A percentile compares a stretch with the other conserved stretches of the same genome.
These are phyloP conservation scores for Syzygium aqueum DNA, from an alignment of 345 rosid species.

Conservation along the genomic window DNA sequence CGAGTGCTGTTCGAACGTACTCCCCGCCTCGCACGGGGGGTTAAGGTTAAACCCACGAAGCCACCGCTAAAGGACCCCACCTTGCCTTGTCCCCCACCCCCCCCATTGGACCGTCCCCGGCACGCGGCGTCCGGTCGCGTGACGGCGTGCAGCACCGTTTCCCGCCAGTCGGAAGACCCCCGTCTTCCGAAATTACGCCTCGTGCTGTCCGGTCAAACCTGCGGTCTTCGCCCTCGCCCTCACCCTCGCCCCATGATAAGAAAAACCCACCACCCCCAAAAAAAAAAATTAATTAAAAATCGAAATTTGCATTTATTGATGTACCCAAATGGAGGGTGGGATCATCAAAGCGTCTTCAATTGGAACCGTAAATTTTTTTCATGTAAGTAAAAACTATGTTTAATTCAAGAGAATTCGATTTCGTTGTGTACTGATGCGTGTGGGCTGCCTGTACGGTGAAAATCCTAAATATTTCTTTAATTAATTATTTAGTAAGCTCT, in stretches of 20 bases:
- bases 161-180: background rate
- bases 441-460: accelerated
- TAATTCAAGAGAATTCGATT: background rate
- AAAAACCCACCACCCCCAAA: background rate
- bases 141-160: background rate
- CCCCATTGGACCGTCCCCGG: background rate
- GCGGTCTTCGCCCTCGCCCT: background rate
- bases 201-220: background rate
- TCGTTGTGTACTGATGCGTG: accelerated
- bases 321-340: background rate
- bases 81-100: background rate
- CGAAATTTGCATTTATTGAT: background rate
- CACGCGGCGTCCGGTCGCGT: background rate
- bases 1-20: background rate
- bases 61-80: background rate
- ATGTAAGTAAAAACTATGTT: background rate
- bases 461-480: background rate
- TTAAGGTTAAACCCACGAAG: background rate
- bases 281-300: background rate
- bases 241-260: background rate
- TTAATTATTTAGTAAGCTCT: background rate
- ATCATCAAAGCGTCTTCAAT: background rate
- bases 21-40: background rate
- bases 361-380: background rate
- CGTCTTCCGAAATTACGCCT: background rate